phyloP scores from a whole-genome alignment of 2,329 filamentous ascomycete genomes.

The Nemania serpens region DNA sequence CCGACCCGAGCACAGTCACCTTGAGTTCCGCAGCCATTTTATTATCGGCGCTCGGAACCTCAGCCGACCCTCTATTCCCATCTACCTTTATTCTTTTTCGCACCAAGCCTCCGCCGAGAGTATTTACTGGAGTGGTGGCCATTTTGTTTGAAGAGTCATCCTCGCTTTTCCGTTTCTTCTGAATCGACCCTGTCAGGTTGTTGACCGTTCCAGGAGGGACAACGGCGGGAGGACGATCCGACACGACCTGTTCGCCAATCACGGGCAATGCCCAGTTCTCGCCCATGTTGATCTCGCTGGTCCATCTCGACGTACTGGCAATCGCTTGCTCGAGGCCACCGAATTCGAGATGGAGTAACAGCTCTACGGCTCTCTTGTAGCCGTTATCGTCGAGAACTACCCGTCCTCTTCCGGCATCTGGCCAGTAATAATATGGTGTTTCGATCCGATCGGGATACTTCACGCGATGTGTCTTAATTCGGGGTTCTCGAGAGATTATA shows the following conservation, averaged over 20 bases:
- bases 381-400: slow-evolving; percentile 65
- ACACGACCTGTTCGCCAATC: slow-evolving; percentile 47
- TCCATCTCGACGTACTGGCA: slow-evolving; percentile 71
- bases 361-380: slow-evolving; percentile 70
- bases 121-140: slow-evolving; percentile 37
- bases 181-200: slow-evolving; percentile 55
- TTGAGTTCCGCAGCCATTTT: not conserved
- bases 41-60: not conserved
- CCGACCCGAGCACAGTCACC: slow-evolving; percentile 24
- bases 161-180: slow-evolving; percentile 47
- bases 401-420: slow-evolving; percentile 62
- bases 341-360: slow-evolving; percentile 77
- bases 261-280: slow-evolving; percentile 58
- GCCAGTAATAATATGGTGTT: slow-evolving; percentile 71
- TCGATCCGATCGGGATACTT: slow-evolving; percentile 55
- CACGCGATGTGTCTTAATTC: slow-evolving; percentile 63
- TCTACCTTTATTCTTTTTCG: slow-evolving; percentile 56
- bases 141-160: slow-evolving; percentile 9
- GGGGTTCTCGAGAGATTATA: slow-evolving; percentile 67
- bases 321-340: slow-evolving; percentile 64
- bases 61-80: not conserved
- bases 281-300: slow-evolving; percentile 65
- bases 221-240: slow-evolving; percentile 22
- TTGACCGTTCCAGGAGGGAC: slow-evolving; percentile 43
- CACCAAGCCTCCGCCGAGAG: slow-evolving; percentile 47